Evolutionary conservation across 306 rosid species (phyloP).

Genomic region (Comarum palustre): DNA sequence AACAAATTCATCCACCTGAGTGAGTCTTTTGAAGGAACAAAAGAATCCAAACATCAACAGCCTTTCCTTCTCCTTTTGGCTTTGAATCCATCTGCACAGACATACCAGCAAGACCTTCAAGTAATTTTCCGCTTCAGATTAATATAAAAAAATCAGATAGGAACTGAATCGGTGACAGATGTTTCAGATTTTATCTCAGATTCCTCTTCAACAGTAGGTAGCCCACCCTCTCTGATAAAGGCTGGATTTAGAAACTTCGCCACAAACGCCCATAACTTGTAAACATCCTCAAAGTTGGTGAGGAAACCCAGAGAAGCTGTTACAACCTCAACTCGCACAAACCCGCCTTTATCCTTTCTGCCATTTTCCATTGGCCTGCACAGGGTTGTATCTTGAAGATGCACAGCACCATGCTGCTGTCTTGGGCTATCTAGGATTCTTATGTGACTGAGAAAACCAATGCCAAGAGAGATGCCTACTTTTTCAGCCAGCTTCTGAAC

Average conservation of each 20-base stretch:
- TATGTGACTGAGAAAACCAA: conserved; percentile 84
- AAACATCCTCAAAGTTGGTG: conserved; percentile 88
- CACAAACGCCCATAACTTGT: conserved; percentile 88
- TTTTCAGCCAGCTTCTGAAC: conserved; percentile 92
- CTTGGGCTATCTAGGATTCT: conserved; percentile 56
- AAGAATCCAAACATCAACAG: conserved; percentile 28
- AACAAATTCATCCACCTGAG: conserved; percentile 50
- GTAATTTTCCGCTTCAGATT: conserved; percentile 26
- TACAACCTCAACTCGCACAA: conserved; percentile 76
- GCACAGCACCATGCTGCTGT: conserved; percentile 42
- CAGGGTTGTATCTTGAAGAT: conserved; percentile 58
- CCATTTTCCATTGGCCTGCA: conserved; percentile 80
- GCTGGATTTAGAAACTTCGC: conserved; percentile 78
- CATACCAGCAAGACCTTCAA: conserved; percentile 11
- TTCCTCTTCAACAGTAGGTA: conserved; percentile 74
- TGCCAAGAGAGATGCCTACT: conserved; percentile 81
- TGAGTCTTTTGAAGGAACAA: conserved; percentile 29
- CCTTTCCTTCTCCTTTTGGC: conserved; percentile 31
- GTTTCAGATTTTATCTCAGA: conserved; percentile 43
- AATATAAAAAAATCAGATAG: conserved; percentile 18
- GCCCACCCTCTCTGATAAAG: conserved; percentile 59
- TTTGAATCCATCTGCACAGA: conserved; percentile 16
- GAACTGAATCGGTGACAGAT: conserved; percentile 14
- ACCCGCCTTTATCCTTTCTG: conserved; percentile 48
- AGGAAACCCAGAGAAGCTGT: conserved; percentile 86